Percentiles rank a stretch among this genome's conserved stretches.
phyloP scores from a whole-genome alignment of 768 basidiomycete genomes.

The Lactarius hatsudake region DNA sequence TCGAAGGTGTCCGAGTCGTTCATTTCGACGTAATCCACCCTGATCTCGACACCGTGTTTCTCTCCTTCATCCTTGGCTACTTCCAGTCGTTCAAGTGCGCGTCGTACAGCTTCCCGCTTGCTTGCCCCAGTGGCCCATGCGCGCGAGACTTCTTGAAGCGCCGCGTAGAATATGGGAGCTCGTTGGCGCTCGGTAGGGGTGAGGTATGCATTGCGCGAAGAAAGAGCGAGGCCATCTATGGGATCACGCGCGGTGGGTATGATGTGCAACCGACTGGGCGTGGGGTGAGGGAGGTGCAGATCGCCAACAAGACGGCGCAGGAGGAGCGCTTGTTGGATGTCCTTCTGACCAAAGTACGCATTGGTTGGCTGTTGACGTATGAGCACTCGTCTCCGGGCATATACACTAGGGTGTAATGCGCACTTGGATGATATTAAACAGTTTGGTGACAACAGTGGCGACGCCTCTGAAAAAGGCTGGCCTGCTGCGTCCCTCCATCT shows the following conservation, averaged over 20 bases:
- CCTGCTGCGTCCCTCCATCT: conserved; percentile 88
- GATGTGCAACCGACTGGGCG: conserved; percentile 72
- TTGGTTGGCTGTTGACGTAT: conserved; percentile 66
- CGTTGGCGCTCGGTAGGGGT: conserved; percentile 55
- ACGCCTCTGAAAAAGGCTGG: conserved; percentile 96
- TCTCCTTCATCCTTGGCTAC: conserved; percentile 30
- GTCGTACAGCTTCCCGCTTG: conserved; percentile 48
- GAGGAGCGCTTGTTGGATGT: conserved; percentile 93
- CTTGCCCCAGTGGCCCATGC: conserved; percentile 54
- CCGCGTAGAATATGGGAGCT: conserved; percentile 60
- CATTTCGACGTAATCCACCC: conserved; percentile 84
- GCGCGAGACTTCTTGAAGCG: conserved; percentile 55
- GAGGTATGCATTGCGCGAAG: conserved; percentile 88
- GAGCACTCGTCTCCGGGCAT: conserved; percentile 1
- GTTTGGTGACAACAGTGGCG: conserved; percentile 89
- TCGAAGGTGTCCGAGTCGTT: conserved; percentile 81
- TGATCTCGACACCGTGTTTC: conserved; percentile 47
- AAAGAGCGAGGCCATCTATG: conserved; percentile 71
- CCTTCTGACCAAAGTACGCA: conserved; percentile 97
- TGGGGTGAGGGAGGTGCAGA: conserved; percentile 76
- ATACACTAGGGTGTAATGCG: conserved; percentile 27
- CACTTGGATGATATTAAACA: conserved; percentile 91
- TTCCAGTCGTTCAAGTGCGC: conserved; percentile 44
- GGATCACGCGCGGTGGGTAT: conserved; percentile 78
- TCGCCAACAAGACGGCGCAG: conserved; percentile 77